A percentile compares a stretch with the other conserved stretches of the same genome.
Evolutionary conservation across 1,139 yeast genomes (phyloP).

Genomic region (Hemisphaericaspora xylanilytica): DNA sequence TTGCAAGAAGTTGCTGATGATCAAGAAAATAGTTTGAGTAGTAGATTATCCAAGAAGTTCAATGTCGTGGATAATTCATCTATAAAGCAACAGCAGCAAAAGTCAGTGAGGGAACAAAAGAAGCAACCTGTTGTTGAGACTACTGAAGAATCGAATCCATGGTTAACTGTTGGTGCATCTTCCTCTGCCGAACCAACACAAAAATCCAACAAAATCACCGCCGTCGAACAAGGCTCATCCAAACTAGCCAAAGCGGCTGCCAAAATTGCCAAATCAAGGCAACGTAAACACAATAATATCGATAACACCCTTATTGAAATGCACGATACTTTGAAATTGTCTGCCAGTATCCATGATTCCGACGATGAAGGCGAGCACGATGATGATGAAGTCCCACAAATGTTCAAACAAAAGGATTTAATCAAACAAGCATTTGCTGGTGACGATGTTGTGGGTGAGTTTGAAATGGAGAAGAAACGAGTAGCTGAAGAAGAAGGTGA

Average conservation of each 20-base stretch:
- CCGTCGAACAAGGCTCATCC: constrained; percentile 60
- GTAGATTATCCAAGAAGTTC: constrained; percentile 34
- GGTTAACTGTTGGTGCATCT: constrained; percentile 57
- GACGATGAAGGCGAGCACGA: constrained; percentile 42
- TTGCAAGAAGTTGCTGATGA: constrained; percentile 56
- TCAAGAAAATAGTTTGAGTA: constrained; percentile 45
- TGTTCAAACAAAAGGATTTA: constrained; percentile 78
- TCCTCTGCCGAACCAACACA: constrained; percentile 25
- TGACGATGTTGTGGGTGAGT: constrained; percentile 83
- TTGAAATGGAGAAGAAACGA: constrained; percentile 68
- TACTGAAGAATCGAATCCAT: constrained; percentile 58
- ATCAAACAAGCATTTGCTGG: constrained; percentile 95
- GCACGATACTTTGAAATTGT: constrained; percentile 41
- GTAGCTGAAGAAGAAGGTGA: constrained; percentile 81
- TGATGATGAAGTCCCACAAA: constrained; percentile 34
- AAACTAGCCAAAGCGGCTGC: constrained; percentile 52
- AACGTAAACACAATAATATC: constrained; percentile 36
- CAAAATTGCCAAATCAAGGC: constrained; percentile 48
- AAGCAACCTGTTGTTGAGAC: constrained; percentile 7
- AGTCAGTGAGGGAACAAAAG: constrained; percentile 6
- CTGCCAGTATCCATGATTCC: constrained; percentile 10
- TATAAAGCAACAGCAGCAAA: constrained; percentile 5
- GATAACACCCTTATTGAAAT: constrained; percentile 48
- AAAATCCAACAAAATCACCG: constrained; percentile 52
- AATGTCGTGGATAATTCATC: constrained; percentile 13